Evolutionary conservation across 306 rosid genomes (phyloP).

Genomic region (Sphenostylis stenocarpa): DNA sequence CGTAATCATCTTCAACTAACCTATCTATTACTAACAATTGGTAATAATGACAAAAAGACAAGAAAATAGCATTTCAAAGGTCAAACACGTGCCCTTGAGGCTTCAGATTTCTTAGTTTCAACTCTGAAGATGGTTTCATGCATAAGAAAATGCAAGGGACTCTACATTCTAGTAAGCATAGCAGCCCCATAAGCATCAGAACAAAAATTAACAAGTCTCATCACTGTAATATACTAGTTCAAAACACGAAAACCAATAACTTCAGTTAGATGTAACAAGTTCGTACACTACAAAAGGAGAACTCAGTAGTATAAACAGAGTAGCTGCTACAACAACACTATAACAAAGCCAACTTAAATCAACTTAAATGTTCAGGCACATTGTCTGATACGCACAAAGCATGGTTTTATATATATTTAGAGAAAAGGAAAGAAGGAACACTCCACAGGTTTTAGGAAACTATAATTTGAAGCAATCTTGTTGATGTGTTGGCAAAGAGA

Average conservation of each 20-base stretch:
- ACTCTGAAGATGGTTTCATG: not conserved
- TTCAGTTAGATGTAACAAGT: not conserved
- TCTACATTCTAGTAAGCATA: not conserved
- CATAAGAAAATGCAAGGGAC: not conserved
- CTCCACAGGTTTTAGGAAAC: not conserved
- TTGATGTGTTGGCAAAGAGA: slow-evolving; percentile 12
- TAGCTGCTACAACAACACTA: not conserved
- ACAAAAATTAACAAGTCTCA: not conserved
- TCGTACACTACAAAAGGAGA: not conserved
- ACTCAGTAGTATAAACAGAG: slow-evolving; percentile 1
- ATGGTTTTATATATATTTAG: not conserved
- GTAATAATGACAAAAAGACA: not conserved
- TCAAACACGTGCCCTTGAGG: not conserved
- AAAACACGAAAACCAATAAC: not conserved
- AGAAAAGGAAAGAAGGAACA: not conserved
- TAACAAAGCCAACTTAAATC: not conserved
- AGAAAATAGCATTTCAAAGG: not conserved
- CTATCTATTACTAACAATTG: not conserved
- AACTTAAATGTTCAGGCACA: not conserved
- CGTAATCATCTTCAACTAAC: no score
- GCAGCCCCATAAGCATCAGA: not conserved
- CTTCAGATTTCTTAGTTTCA: not conserved
- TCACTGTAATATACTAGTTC: not conserved
- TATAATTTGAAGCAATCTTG: not conserved
- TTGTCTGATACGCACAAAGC: not conserved